phyloP scores from a whole-genome alignment of 805 yeast species.

The Yarrowia hollandica region DNA sequence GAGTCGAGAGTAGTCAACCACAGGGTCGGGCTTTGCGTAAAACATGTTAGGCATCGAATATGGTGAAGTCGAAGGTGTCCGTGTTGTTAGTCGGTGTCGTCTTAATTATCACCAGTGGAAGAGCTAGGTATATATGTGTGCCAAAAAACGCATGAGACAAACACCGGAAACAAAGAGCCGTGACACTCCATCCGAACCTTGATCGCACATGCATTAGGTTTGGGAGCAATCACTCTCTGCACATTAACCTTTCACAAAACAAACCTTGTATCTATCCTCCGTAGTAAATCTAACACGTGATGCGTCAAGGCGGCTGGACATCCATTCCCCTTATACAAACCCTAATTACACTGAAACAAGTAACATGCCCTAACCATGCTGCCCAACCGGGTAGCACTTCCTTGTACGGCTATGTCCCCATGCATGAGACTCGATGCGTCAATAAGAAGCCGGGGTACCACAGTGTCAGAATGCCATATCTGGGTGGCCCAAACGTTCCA shows the following conservation, averaged over 20 bases:
- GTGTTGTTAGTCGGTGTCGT: neutral
- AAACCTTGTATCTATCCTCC: neutral
- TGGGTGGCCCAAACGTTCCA: too few species aligned
- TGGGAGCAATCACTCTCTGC: constrained; percentile 20
- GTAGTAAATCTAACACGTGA: neutral
- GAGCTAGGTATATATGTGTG: constrained; percentile 13
- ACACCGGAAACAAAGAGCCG: neutral
- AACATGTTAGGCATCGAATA: too few species aligned
- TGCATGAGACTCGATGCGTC: neutral
- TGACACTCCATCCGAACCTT: neutral
- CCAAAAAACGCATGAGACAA: constrained; percentile 14
- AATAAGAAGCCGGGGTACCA: neutral
- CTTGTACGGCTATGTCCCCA: neutral
- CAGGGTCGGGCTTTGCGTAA: constrained; percentile 13
- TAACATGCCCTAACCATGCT: neutral
- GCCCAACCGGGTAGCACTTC: neutral
- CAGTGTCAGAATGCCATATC: too few species aligned
- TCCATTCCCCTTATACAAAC: neutral
- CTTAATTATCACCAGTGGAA: neutral
- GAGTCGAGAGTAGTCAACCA: constrained; percentile 19
- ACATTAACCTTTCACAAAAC: too few species aligned
- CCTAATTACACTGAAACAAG: neutral
- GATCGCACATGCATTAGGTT: neutral
- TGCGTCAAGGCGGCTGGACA: neutral
- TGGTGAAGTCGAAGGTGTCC: too few species aligned